These are phyloP conservation scores for Rubroshorea leprosula DNA, from an alignment of 345 rosid genomes.

Conservation along the genomic window DNA sequence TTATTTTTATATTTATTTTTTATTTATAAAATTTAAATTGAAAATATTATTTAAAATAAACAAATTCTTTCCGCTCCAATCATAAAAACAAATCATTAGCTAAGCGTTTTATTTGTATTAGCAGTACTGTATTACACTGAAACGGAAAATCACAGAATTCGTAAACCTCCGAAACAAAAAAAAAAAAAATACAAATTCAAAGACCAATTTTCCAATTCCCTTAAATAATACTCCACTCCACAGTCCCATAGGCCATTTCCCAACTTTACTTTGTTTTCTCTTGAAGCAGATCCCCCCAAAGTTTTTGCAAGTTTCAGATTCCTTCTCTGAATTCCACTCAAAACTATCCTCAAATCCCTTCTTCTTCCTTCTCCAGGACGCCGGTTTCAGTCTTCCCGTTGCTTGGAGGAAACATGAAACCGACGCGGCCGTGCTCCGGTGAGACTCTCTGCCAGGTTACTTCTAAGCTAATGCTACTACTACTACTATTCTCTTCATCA, in stretches of 20 bases:
- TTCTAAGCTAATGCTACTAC: not conserved
- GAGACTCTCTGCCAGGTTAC: not conserved
- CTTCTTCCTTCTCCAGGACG: not conserved
- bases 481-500: not conserved
- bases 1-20: too few relatives aligned
- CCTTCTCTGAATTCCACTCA: constrained; percentile 5
- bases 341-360: not conserved
- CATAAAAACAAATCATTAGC: too few relatives aligned
- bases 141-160: constrained; percentile 21
- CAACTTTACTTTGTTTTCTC: not conserved
- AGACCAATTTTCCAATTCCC: not conserved
- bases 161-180: not conserved
- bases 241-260: too few relatives aligned
- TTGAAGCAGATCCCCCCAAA: constrained; percentile 6
- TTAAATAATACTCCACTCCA: not conserved
- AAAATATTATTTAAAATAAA: too few relatives aligned
- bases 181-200: not conserved
- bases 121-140: not conserved
- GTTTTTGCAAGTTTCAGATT: constrained; percentile 3
- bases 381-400: not conserved
- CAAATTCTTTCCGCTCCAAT: too few relatives aligned
- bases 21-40: too few relatives aligned
- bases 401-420: not conserved
- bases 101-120: too few relatives aligned
- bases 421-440: not conserved